Evolutionary conservation across 2,329 filamentous ascomycete species (phyloP).

Genomic region (Cercospora sojina): DNA sequence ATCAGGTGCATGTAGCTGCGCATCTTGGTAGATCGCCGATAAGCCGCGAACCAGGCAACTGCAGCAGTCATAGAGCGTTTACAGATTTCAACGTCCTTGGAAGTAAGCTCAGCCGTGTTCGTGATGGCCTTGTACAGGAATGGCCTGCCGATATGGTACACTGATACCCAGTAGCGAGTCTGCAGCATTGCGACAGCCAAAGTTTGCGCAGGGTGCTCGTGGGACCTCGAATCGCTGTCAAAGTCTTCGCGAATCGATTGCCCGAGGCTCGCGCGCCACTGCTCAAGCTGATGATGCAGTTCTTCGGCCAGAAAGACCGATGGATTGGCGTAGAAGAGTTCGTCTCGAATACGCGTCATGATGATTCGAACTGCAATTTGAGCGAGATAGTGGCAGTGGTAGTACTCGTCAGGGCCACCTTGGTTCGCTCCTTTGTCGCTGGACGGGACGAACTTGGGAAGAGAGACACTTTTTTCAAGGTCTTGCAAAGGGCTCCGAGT

Average conservation of each 20-base stretch:
- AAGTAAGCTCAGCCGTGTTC: neutral
- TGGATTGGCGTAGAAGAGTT: neutral
- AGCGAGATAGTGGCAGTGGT: neutral
- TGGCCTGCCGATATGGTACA: neutral
- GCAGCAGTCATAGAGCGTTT: neutral
- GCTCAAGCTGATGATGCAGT: neutral
- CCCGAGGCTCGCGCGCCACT: neutral
- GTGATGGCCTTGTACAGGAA: neutral
- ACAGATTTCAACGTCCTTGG: neutral
- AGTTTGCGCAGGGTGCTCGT: neutral
- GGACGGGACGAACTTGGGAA: neutral
- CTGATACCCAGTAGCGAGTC: neutral
- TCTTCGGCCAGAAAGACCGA: neutral
- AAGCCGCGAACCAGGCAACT: neutral
- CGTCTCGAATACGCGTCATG: neutral
- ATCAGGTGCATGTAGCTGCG: neutral
- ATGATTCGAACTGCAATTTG: neutral
- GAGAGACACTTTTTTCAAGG: neutral
- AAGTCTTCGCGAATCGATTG: neutral
- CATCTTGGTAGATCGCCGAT: neutral
- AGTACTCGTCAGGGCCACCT: neutral
- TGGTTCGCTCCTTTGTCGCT: neutral
- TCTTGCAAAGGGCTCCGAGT: neutral
- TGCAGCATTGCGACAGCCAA: neutral
- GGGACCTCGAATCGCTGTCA: neutral